These are phyloP conservation scores for Teratosphaeria gauchensis DNA, from an alignment of 2,329 filamentous ascomycete genomes.

Conservation along the genomic window DNA sequence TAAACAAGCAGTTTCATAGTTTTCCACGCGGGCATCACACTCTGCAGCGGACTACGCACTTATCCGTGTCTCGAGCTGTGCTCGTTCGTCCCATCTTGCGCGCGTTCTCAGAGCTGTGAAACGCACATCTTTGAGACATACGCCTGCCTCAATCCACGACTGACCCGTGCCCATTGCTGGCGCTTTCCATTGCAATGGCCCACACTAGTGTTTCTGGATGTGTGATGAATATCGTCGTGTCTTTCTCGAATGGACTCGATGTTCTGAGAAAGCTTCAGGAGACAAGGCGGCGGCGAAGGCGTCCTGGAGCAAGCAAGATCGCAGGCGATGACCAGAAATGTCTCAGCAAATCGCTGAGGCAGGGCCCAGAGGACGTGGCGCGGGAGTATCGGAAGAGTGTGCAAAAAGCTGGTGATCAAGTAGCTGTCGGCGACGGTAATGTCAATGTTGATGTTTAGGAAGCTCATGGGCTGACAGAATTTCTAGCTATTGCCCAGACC, in stretches of 20 bases:
- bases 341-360: slow-evolving; percentile 31
- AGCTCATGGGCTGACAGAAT: slow-evolving; percentile 2
- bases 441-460: neutral
- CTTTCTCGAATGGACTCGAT: slow-evolving; percentile 36
- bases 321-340: slow-evolving; percentile 27
- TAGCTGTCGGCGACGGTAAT: slow-evolving; percentile 37
- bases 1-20: neutral
- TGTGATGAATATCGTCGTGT: slow-evolving; percentile 34
- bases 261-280: slow-evolving; percentile 35
- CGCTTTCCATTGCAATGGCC: slow-evolving; percentile 6
- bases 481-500: slow-evolving; percentile 34
- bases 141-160: neutral
- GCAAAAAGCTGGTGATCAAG: slow-evolving; percentile 28
- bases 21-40: neutral
- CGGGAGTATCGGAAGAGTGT: slow-evolving; percentile 33
- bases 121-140: neutral
- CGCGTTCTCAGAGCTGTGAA: neutral
- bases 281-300: slow-evolving; percentile 11
- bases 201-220: slow-evolving; percentile 13
- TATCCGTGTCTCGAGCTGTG: neutral
- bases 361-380: slow-evolving; percentile 34
- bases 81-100: neutral
- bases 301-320: slow-evolving; percentile 3
- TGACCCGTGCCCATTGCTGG: neutral
- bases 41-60: neutral